Base-by-base conservation (phyloP, 495 filamentous ascomycete species). In the Symbiotaphrina buchneri region DNA sequence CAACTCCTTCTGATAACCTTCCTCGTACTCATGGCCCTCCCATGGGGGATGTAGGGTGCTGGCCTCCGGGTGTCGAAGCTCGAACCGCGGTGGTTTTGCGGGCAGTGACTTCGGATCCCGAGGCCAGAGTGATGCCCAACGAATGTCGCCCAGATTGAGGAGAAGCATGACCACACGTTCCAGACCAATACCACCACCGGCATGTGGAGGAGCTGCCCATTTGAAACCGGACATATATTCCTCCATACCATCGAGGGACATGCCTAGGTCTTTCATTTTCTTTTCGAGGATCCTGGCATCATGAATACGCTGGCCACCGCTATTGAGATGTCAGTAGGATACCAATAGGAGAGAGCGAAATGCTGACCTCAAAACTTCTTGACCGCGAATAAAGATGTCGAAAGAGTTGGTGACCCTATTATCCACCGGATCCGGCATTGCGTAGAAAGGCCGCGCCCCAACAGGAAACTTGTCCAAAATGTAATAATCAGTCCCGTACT, bases 351-450 rank as follows among this genome's bases (percentile, higher is more conserved):
- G n/a, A n/a, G n/a, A n/a, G n/a, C n/a, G n/a, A n/a, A n/a, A n/a
- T n/a, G n/a, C n/a, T n/a, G n/a, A n/a, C n/a, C n/a, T 79, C 3
- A 85, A 69, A 38, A 93, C 91, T 47, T 93, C 84, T 45, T 94
- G 84, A 4, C 84, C 84, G 7, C 84, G 78, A 31, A 93, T 62
- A 54, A 93, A 93, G 43, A 93, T 85, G 49, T 94, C 83, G 39
- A 93, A 94, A 0, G 84, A 90, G 51, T 92, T 93, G 25, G 83
- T 92, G 43, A 63, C 61, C 2, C 58, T 59, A 5, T 64, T 52
- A 40, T 92, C 69, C 6, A 71, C 52, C 2, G 77, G 63, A 33
- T 93, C 83, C 0, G 79, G 77, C 64, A 91, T 85, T n/a, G 84
- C 76, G 41, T 94, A 93, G 54, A 93, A 94, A 2, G 84, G 84